Conservation (phyloP, 2,329 filamentous ascomycete species). For the Hymenoscyphus albidus region DNA sequence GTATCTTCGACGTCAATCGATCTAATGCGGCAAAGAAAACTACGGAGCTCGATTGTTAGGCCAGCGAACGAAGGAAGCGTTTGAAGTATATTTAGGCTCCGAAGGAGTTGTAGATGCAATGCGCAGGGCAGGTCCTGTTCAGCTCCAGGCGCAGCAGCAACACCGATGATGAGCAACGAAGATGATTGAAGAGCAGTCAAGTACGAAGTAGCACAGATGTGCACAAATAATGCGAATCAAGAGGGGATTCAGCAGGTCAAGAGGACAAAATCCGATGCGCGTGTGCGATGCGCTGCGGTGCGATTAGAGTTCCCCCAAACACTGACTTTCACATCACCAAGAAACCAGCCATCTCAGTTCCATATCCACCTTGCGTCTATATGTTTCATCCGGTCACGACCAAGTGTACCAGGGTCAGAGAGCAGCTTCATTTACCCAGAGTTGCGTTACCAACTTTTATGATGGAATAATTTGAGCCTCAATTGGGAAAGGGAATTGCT, state of each 20-base stretch:
- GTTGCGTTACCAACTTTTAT: neutral
- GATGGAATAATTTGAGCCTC: neutral
- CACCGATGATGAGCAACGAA: neutral
- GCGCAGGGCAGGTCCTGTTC: neutral
- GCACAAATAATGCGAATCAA: neutral
- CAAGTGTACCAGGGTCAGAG: neutral
- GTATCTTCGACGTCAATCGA: neutral
- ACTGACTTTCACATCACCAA: neutral
- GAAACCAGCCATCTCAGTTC: neutral
- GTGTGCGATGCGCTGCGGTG: slow-evolving; percentile 6
- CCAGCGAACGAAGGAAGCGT: neutral
- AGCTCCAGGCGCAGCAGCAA: neutral
- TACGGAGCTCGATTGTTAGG: neutral
- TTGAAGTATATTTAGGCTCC: neutral
- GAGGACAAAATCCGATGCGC: neutral
- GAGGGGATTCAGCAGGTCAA: neutral
- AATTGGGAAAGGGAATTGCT: neutral
- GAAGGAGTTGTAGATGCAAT: neutral
- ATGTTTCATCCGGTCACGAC: slow-evolving; percentile 5
- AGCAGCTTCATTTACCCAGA: neutral
- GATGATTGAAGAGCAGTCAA: neutral
- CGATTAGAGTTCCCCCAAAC: slow-evolving; percentile 6
- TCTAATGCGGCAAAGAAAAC: neutral
- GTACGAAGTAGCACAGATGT: neutral
- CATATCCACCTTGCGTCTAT: slow-evolving; percentile 2